Evolutionary conservation across 768 basidiomycete species (phyloP).

Genomic region (Panaeolus cyanescens): DNA sequence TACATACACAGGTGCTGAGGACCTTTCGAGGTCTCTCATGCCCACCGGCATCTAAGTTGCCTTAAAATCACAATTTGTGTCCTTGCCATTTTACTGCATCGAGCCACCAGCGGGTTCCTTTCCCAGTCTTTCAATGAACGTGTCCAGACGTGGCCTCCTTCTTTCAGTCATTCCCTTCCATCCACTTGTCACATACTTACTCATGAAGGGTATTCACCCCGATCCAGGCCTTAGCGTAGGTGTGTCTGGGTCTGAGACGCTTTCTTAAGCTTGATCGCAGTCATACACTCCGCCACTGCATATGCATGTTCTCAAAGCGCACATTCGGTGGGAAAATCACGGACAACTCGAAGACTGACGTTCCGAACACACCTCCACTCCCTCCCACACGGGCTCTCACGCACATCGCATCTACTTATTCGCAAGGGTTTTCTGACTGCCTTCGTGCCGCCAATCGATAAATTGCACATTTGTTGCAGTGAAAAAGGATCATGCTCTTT

Average conservation of each 20-base stretch:
- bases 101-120: background rate
- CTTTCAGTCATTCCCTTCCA: background rate
- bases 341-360: background rate
- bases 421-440: background rate
- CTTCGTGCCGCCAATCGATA: slow-evolving; percentile 2
- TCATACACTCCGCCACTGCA: background rate
- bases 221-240: slow-evolving; percentile 1
- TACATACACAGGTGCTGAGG: background rate
- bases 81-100: background rate
- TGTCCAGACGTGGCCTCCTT: background rate
- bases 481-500: background rate
- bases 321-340: background rate
- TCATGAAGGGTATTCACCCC: background rate
- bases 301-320: background rate
- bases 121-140: background rate
- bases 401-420: background rate
- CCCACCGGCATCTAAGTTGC: background rate
- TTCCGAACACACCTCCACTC: background rate
- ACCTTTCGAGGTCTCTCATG: background rate
- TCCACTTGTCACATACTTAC: background rate
- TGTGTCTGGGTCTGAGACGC: background rate
- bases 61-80: background rate
- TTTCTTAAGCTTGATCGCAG: background rate
- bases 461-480: background rate
- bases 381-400: background rate